Conservation (phyloP, 208 protist species). For the Crithidia expoeki region DNA sequence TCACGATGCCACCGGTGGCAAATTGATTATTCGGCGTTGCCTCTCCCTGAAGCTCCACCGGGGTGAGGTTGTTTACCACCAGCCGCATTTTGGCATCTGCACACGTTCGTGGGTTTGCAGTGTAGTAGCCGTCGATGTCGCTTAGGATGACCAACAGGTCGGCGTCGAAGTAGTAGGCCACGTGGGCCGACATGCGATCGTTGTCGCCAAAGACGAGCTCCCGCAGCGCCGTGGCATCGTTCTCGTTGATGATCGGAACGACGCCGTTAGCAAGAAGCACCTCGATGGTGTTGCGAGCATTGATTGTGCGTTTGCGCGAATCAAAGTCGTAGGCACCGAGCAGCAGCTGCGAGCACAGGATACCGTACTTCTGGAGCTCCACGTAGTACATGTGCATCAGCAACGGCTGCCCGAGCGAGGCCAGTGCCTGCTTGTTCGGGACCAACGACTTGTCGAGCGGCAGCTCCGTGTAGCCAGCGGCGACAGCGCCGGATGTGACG, state of each 20-base stretch:
- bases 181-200: slow-evolving; percentile 54
- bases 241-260: slow-evolving; percentile 57
- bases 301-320: slow-evolving; percentile 62
- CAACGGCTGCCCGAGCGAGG: slow-evolving; percentile 25
- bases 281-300: slow-evolving; percentile 43
- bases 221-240: slow-evolving; percentile 47
- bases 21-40: slow-evolving; percentile 38
- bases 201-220: slow-evolving; percentile 65
- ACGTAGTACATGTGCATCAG: slow-evolving; percentile 52
- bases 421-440: slow-evolving; percentile 32
- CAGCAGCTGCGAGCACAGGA: slow-evolving; percentile 49
- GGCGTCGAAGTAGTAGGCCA: slow-evolving; percentile 70
- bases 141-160: slow-evolving; percentile 83
- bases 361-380: slow-evolving; percentile 68
- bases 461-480: slow-evolving; percentile 58
- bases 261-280: slow-evolving; percentile 59
- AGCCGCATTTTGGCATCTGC: slow-evolving; percentile 30
- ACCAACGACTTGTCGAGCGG: slow-evolving; percentile 46
- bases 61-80: slow-evolving; percentile 23
- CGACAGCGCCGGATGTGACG: slow-evolving; percentile 75
- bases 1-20: slow-evolving; percentile 46
- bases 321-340: slow-evolving; percentile 71
- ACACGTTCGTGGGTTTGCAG: slow-evolving; percentile 45
- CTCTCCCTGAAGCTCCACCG: slow-evolving; percentile 24
- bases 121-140: slow-evolving; percentile 88